Percentiles rank a stretch among this genome's conserved stretches.
These are phyloP conservation scores for Stereocaulon alpinum DNA, from an alignment of 495 filamentous ascomycete genomes.

Conservation along the genomic window DNA sequence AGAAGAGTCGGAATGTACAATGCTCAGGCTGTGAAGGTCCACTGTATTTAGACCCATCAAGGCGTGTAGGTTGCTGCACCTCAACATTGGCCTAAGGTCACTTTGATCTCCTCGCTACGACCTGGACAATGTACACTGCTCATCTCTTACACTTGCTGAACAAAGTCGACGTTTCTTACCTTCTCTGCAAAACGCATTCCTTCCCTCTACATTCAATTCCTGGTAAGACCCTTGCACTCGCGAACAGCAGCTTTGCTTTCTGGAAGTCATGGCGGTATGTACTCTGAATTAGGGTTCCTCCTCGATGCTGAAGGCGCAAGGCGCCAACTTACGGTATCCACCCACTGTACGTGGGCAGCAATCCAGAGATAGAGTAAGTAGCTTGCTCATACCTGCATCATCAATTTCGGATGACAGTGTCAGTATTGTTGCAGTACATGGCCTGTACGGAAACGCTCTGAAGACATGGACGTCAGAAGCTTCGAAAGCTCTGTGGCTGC, in stretches of 20 bases:
- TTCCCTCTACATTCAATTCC: no score
- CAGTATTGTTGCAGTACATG: slow-evolving; percentile 34
- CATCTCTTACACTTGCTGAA: no score
- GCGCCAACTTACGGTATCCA: background rate
- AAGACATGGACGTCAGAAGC: slow-evolving; percentile 23
- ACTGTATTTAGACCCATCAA: no score
- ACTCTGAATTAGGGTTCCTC: background rate
- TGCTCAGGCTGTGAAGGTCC: no score
- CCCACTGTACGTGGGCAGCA: background rate
- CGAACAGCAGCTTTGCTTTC: background rate
- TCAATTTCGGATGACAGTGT: background rate
- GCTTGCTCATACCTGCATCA: background rate
- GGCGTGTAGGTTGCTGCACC: no score
- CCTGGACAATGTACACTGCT: no score
- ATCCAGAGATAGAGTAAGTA: slow-evolving; percentile 9
- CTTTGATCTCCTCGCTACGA: no score
- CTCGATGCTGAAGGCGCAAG: background rate
- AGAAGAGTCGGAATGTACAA: no score
- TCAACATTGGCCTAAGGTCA: no score
- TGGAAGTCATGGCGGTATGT: background rate
- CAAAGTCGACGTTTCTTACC: no score
- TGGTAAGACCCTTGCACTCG: background rate
- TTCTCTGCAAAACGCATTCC: no score
- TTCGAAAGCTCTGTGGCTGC: slow-evolving; percentile 18
- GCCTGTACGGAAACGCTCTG: slow-evolving; percentile 27